Conservation (phyloP, 139 green algal genomes). For the Chlamydomonas sp. region DNA sequence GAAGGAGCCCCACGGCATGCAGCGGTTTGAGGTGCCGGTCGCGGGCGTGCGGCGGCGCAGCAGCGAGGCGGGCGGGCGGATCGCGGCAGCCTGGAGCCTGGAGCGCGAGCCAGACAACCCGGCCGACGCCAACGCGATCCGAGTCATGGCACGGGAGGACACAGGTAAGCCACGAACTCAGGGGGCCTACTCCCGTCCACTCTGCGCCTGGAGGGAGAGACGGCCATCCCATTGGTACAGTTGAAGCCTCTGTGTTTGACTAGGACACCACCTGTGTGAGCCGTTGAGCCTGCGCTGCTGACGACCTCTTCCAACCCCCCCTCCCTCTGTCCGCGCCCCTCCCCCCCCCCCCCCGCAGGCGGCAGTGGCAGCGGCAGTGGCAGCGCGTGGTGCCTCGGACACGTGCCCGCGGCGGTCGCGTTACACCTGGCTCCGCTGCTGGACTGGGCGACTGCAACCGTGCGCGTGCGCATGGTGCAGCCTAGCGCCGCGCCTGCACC, state of each 20-base stretch:
- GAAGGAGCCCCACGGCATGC: too few relatives aligned
- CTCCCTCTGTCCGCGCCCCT: too few relatives aligned
- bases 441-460: background rate
- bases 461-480: background rate
- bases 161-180: background rate
- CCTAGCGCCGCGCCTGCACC: background rate
- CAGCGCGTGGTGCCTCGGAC: background rate
- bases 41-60: too few relatives aligned
- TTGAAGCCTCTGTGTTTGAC: background rate
- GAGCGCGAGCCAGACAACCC: too few relatives aligned
- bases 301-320: too few relatives aligned
- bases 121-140: background rate
- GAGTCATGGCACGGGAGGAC: background rate
- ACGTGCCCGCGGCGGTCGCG: background rate
- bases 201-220: background rate
- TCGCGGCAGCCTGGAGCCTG: too few relatives aligned
- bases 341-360: background rate
- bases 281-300: too few relatives aligned
- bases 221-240: background rate
- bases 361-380: background rate
- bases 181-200: background rate
- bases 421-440: slow-evolving; percentile 5
- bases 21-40: too few relatives aligned
- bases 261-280: slow-evolving; percentile 5
- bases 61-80: too few relatives aligned